Conservation (phyloP, 306 rosid species). For the cucumber (Cucumis sativus) region Cucumber_9930_V3 NC_026655.2:6165501-6166000, state of each 20-base stretch:
- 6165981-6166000: slow-evolving; percentile 96
- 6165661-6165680: slow-evolving; percentile 59
- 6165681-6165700: not conserved
- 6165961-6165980: slow-evolving; percentile 87
- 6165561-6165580: slow-evolving; percentile 12
- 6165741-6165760: slow-evolving; percentile 12
- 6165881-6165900: slow-evolving; percentile 6
- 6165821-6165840: slow-evolving; percentile 75
- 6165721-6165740: slow-evolving; percentile 12
- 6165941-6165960: not conserved
- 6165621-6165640: slow-evolving; percentile 63
- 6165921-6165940: slow-evolving; percentile 5
- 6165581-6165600: slow-evolving; percentile 64
- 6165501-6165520: slow-evolving; percentile 4
- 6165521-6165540: not conserved
- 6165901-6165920: not conserved
- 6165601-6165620: slow-evolving; percentile 83
- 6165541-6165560: not conserved
- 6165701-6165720: slow-evolving; percentile 5
- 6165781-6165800: slow-evolving; percentile 59
- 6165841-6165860: slow-evolving; percentile 94
- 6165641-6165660: slow-evolving; percentile 57
- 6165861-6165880: slow-evolving; percentile 96
- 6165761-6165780: slow-evolving; percentile 76
- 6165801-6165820: slow-evolving; percentile 92